These are phyloP conservation scores for Psilocybe subaeruginosa DNA, from an alignment of 768 basidiomycete genomes.

Conservation along the genomic window DNA sequence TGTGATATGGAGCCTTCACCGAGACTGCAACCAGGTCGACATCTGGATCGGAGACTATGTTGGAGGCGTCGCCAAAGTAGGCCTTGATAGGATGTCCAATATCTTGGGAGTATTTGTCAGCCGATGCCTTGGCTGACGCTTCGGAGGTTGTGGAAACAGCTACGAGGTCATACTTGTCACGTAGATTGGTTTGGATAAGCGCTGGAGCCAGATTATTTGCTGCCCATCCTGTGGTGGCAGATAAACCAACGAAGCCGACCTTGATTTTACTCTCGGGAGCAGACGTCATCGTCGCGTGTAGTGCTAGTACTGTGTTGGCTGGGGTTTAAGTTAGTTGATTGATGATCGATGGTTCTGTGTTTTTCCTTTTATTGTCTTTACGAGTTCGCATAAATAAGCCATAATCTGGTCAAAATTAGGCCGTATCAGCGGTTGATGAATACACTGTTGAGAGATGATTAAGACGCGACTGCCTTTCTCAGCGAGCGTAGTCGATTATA, in stretches of 20 bases:
- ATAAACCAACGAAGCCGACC: slow-evolving; percentile 37
- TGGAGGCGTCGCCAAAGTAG: slow-evolving; percentile 32
- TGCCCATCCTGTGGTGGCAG: slow-evolving; percentile 33
- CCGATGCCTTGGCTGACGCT: slow-evolving; percentile 33
- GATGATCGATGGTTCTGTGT: too few relatives aligned
- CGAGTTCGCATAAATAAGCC: too few relatives aligned
- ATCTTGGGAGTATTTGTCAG: slow-evolving; percentile 30
- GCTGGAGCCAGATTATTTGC: slow-evolving; percentile 27
- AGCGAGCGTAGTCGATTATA: too few relatives aligned
- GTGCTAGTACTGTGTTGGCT: too few relatives aligned
- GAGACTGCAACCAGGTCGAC: slow-evolving; percentile 40
- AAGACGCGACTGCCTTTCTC: too few relatives aligned
- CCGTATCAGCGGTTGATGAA: too few relatives aligned
- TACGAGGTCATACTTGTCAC: slow-evolving; percentile 28
- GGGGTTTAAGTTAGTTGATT: too few relatives aligned
- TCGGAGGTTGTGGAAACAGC: slow-evolving; percentile 38
- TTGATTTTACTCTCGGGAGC: slow-evolving; percentile 3
- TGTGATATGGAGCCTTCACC: slow-evolving; percentile 35
- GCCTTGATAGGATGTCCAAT: slow-evolving; percentile 31
- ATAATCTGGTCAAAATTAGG: too few relatives aligned
- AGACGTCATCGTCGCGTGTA: too few relatives aligned
- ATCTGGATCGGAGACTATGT: slow-evolving; percentile 36
- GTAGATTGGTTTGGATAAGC: slow-evolving; percentile 21
- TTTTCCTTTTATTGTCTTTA: too few relatives aligned
- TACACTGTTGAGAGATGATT: too few relatives aligned